These are phyloP conservation scores for Penicillium concentricum DNA, from an alignment of 2,329 filamentous ascomycete genomes.

Conservation along the genomic window DNA sequence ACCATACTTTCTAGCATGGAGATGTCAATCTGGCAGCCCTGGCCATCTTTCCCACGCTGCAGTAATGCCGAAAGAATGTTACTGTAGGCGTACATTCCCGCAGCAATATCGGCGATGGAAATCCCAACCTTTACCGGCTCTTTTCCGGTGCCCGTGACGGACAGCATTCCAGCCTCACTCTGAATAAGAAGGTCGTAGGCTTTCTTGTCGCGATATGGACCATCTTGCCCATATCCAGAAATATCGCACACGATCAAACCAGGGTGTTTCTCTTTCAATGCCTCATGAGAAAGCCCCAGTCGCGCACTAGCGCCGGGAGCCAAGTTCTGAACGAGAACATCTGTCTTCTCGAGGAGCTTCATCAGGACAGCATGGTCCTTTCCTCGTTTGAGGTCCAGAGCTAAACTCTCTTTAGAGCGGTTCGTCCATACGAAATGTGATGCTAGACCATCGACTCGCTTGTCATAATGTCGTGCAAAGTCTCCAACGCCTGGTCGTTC, in stretches of 20 bases:
- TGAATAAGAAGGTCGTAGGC: slow-evolving; percentile 58
- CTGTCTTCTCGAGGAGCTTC: slow-evolving; percentile 46
- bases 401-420: slow-evolving; percentile 55
- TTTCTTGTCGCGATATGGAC: slow-evolving; percentile 55
- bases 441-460: slow-evolving; percentile 49
- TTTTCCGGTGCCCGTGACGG: slow-evolving; percentile 49
- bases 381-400: slow-evolving; percentile 50
- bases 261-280: slow-evolving; percentile 44
- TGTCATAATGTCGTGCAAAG: slow-evolving; percentile 55
- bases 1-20: slow-evolving; percentile 60
- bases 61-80: slow-evolving; percentile 53
- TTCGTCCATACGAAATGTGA: slow-evolving; percentile 60
- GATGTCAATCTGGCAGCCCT: slow-evolving; percentile 53
- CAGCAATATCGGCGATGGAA: slow-evolving; percentile 56
- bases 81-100: slow-evolving; percentile 54
- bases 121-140: slow-evolving; percentile 54
- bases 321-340: slow-evolving; percentile 56
- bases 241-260: slow-evolving; percentile 56
- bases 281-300: slow-evolving; percentile 50
- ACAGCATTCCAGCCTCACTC: slow-evolving; percentile 54
- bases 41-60: slow-evolving; percentile 50
- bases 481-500: slow-evolving; percentile 54
- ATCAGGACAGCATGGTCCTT: slow-evolving; percentile 47
- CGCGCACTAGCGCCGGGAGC: slow-evolving; percentile 51
- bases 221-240: slow-evolving; percentile 53